Evolutionary conservation across 305 asterid genomes (phyloP).

Genomic region (Coffea humblotiana): DNA sequence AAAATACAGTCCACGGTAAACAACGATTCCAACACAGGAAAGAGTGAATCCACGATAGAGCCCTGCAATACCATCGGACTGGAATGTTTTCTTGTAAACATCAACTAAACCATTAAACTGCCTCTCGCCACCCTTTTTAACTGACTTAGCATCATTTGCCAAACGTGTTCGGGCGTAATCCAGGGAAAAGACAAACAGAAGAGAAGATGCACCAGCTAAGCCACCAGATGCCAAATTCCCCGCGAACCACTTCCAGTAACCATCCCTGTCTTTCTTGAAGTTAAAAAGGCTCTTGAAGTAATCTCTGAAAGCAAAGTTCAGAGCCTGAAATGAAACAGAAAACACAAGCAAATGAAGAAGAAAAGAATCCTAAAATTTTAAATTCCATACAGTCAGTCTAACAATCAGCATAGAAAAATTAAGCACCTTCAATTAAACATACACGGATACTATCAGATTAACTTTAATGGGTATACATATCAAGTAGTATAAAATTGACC

Average conservation of each 20-base stretch:
- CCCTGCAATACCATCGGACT: constrained; percentile 35
- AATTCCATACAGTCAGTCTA: background rate
- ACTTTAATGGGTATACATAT: background rate
- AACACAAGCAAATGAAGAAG: background rate
- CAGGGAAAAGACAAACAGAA: constrained; percentile 33
- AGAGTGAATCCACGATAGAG: constrained; percentile 43
- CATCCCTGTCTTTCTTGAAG: constrained; percentile 36
- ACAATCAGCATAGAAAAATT: background rate
- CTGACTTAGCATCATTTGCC: constrained; percentile 40
- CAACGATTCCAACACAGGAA: constrained; percentile 39
- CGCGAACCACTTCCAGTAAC: constrained; percentile 38
- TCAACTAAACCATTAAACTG: constrained; percentile 39
- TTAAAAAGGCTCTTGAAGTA: constrained; percentile 35
- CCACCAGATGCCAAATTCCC: constrained; percentile 41
- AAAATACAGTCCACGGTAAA: constrained; percentile 41
- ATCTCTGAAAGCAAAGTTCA: constrained; percentile 41
- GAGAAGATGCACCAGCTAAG: constrained; percentile 42
- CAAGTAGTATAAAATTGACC: no score
- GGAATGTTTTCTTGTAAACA: constrained; percentile 34
- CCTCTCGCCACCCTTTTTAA: constrained; percentile 38
- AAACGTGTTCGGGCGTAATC: constrained; percentile 42
- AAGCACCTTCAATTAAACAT: background rate
- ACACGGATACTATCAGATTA: background rate
- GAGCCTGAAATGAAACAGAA: constrained; percentile 23
- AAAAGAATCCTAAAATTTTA: background rate